Evolutionary conservation across 2,329 filamentous ascomycete species (phyloP).

Genomic region (Zalaria sp.): DNA sequence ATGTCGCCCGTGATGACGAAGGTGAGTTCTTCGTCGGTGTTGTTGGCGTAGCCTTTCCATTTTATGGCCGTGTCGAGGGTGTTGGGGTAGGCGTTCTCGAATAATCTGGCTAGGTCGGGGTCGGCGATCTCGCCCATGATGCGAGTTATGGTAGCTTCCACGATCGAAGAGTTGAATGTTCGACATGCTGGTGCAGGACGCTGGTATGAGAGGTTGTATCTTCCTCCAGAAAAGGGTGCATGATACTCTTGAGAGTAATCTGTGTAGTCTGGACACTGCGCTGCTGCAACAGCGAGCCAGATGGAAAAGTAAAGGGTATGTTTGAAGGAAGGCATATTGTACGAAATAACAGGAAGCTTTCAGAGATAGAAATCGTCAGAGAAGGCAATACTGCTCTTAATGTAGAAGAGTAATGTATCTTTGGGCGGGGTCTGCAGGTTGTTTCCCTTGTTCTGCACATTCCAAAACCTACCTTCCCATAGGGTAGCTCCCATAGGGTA

Average conservation of each 20-base stretch:
- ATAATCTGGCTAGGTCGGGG: constrained; percentile 53
- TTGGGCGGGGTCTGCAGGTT: too few relatives aligned
- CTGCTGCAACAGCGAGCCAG: constrained; percentile 5
- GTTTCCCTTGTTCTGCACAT: too few relatives aligned
- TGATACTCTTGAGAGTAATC: constrained; percentile 27
- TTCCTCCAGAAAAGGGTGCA: constrained; percentile 28
- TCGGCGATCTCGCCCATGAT: constrained; percentile 24
- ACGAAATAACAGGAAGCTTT: neutral
- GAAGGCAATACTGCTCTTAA: too few relatives aligned
- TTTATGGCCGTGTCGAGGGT: constrained; percentile 59
- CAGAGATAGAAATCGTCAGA: too few relatives aligned
- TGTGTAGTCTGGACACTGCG: constrained; percentile 30
- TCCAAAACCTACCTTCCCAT: too few relatives aligned
- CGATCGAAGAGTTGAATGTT: constrained; percentile 29
- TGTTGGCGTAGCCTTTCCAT: constrained; percentile 48
- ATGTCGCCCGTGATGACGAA: constrained; percentile 43
- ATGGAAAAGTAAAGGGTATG: neutral
- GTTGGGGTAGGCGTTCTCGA: constrained; percentile 61
- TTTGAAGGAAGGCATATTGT: neutral
- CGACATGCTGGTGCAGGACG: constrained; percentile 29
- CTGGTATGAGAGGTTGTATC: constrained; percentile 30
- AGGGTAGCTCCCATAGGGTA: too few relatives aligned
- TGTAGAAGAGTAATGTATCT: too few relatives aligned
- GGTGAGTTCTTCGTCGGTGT: constrained; percentile 49
- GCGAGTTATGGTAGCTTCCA: constrained; percentile 24